phyloP scores from a whole-genome alignment of 2,329 filamentous ascomycete species.

The Fusarium anguioides region DNA sequence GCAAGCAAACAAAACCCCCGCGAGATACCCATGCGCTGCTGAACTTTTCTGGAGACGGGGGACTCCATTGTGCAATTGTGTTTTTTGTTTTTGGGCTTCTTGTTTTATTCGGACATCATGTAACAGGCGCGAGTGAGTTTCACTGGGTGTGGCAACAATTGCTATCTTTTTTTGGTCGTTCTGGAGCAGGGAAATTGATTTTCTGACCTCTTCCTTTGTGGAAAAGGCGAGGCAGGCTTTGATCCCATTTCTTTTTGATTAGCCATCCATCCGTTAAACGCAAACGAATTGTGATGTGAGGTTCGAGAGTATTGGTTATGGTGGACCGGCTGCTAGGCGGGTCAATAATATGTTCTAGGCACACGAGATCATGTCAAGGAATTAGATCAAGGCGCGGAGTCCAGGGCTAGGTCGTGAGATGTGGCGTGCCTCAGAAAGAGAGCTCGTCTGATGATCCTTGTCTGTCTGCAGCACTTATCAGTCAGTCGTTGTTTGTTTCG shows the following conservation, averaged over 20 bases:
- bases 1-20: slow-evolving; percentile 45
- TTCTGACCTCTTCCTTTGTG: slow-evolving; percentile 32
- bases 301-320: slow-evolving; percentile 24
- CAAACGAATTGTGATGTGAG: slow-evolving; percentile 39
- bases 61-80: slow-evolving; percentile 44
- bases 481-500: slow-evolving; percentile 39
- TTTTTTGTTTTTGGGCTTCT: slow-evolving; percentile 29
- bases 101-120: slow-evolving; percentile 28
- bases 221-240: slow-evolving; percentile 25
- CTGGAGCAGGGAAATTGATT: slow-evolving; percentile 44
- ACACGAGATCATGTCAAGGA: slow-evolving; percentile 42
- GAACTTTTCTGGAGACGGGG: slow-evolving; percentile 46
- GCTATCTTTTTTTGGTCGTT: slow-evolving; percentile 35
- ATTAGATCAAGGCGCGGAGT: slow-evolving; percentile 40
- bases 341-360: slow-evolving; percentile 33
- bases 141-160: slow-evolving; percentile 35
- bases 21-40: slow-evolving; percentile 47
- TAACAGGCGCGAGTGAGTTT: slow-evolving; percentile 36
- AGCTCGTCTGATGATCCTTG: slow-evolving; percentile 47
- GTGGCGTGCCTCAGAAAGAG: slow-evolving; percentile 42
- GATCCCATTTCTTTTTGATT: slow-evolving; percentile 19
- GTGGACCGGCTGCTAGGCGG: slow-evolving; percentile 15
- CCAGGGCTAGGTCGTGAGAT: slow-evolving; percentile 43
- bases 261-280: slow-evolving; percentile 7
- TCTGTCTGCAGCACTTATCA: slow-evolving; percentile 38